Conservation (phyloP, 2,329 filamentous ascomycete genomes). For the Aspergillus persii region DNA sequence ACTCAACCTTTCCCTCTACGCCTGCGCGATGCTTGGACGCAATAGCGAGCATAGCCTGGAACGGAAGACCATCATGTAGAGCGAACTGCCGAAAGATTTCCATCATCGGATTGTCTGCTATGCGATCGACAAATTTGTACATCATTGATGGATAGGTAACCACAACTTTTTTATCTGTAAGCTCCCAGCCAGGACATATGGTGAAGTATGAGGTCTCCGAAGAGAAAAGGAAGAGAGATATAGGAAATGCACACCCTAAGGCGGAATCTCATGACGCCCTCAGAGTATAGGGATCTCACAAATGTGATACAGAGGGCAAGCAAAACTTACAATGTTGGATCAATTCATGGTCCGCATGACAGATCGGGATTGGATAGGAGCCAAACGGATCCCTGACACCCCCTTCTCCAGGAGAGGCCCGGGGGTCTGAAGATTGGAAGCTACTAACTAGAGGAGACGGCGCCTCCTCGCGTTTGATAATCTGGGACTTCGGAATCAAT, state of each 20-base stretch:
- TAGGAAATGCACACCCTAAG: not conserved
- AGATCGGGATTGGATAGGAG: conserved; percentile 27
- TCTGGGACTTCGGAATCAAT: conserved; percentile 10
- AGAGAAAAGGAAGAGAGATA: not conserved
- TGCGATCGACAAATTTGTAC: conserved; percentile 30
- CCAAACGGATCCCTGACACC: conserved; percentile 26
- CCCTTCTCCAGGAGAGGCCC: conserved; percentile 15
- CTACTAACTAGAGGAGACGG: conserved; percentile 6
- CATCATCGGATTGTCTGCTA: conserved; percentile 29
- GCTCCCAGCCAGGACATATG: conserved; percentile 7
- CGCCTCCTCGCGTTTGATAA: conserved; percentile 15
- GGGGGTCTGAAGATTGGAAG: conserved; percentile 12
- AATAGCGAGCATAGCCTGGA: conserved; percentile 35
- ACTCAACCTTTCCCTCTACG: conserved; percentile 30
- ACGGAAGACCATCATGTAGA: conserved; percentile 29
- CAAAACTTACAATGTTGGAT: conserved; percentile 32
- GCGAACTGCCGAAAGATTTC: conserved; percentile 32
- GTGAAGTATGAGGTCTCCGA: not conserved
- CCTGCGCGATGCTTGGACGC: conserved; percentile 32
- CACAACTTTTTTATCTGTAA: conserved; percentile 26
- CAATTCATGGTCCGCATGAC: conserved; percentile 25
- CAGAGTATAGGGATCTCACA: not conserved
- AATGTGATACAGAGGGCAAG: not conserved
- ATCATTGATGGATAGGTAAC: conserved; percentile 35
- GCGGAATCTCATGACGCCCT: not conserved